phyloP scores from a whole-genome alignment of 2,329 filamentous ascomycete species.

The Alternaria arbusti region DNA sequence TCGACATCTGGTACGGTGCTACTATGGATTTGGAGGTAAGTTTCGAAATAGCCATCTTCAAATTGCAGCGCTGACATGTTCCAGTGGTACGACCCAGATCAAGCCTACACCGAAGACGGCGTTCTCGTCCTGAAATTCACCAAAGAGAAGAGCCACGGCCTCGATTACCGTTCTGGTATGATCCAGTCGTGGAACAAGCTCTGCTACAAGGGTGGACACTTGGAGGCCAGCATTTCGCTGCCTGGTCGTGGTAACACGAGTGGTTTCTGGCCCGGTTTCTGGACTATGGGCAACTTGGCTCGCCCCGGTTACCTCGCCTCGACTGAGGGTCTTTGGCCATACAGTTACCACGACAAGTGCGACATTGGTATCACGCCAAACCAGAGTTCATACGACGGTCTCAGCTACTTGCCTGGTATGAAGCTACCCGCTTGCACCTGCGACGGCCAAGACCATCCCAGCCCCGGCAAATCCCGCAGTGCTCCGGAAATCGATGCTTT shows the following conservation, averaged over 20 bases:
- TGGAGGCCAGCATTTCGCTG: conserved; percentile 74
- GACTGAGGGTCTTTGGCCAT: conserved; percentile 76
- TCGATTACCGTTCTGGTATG: conserved; percentile 76
- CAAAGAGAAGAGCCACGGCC: conserved; percentile 67
- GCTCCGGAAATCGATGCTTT: conserved; percentile 76
- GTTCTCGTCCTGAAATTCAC: conserved; percentile 70
- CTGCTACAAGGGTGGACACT: conserved; percentile 73
- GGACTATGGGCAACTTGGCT: conserved; percentile 76
- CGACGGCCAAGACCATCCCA: conserved; percentile 68
- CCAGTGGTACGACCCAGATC: conserved; percentile 74
- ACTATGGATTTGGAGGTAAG: conserved; percentile 70
- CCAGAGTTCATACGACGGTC: conserved; percentile 70
- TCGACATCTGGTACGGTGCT: conserved; percentile 76
- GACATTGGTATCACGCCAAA: conserved; percentile 75
- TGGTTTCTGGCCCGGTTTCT: conserved; percentile 78
- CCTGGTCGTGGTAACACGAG: conserved; percentile 70
- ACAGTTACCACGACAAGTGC: conserved; percentile 72
- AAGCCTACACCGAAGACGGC: conserved; percentile 67
- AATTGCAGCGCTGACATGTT: conserved; percentile 10
- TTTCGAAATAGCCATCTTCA: neutral
- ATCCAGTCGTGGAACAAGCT: conserved; percentile 76
- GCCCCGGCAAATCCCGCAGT: conserved; percentile 67
- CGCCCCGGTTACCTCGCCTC: conserved; percentile 72
- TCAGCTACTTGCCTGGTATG: conserved; percentile 74
- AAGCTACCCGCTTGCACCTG: conserved; percentile 73